Percentiles rank a stretch among this genome's conserved stretches.
Conservation (phyloP, 73 alveolate genomes). For the Tetrahymena malaccensis region DNA sequence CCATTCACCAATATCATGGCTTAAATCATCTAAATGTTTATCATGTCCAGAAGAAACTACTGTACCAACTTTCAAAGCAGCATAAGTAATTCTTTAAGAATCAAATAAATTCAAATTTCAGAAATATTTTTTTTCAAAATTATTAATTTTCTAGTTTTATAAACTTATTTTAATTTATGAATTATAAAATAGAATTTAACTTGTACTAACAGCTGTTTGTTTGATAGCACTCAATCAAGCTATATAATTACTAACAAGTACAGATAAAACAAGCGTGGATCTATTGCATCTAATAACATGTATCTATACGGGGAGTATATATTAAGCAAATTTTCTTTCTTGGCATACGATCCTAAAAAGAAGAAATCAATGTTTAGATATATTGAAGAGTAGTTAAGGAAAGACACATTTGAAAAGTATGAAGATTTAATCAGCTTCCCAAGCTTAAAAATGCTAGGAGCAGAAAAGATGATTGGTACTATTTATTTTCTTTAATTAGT, state of each 20-base stretch:
- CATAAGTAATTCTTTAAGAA: not conserved
- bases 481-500: not conserved
- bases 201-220: not conserved
- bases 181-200: not conserved
- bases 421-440: not conserved
- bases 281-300: not conserved
- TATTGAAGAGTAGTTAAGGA: not conserved
- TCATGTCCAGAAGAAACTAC: not conserved
- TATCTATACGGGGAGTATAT: not conserved
- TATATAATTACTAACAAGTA: not conserved
- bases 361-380: not conserved
- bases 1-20: not conserved
- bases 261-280: not conserved
- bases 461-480: not conserved
- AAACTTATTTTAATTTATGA: too few relatives aligned
- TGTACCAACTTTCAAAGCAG: not conserved
- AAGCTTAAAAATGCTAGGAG: not conserved
- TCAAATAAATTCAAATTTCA: too few relatives aligned
- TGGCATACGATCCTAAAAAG: not conserved
- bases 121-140: too few relatives aligned
- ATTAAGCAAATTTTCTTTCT: not conserved
- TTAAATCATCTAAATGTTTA: not conserved
- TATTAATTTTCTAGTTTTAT: too few relatives aligned
- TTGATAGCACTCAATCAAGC: not conserved
- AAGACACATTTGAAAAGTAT: not conserved